A percentile compares a stretch with the other conserved stretches of the same genome.
phyloP scores from a whole-genome alignment of 1,139 yeast genomes.

The Magnusiomyces paraingens region DNA sequence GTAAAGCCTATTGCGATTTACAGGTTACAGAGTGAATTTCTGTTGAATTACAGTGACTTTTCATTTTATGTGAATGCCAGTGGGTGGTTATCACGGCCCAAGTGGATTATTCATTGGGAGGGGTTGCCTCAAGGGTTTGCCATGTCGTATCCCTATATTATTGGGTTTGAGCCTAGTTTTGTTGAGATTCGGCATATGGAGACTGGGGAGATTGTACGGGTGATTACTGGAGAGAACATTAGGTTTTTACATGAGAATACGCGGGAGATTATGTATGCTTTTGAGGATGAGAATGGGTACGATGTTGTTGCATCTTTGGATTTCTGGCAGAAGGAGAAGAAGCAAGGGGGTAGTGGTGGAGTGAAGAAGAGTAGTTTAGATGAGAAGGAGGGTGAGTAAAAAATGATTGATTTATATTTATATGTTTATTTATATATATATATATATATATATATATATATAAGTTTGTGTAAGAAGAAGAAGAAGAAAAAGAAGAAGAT shows the following conservation, averaged over 20 bases:
- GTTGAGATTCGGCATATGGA: slow-evolving; percentile 92
- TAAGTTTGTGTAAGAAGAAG: too few relatives aligned
- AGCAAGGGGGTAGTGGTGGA: too few relatives aligned
- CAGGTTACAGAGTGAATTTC: slow-evolving; percentile 78
- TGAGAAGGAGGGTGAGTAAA: too few relatives aligned
- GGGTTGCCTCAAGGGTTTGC: slow-evolving; percentile 92
- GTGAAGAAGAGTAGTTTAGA: too few relatives aligned
- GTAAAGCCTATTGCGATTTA: slow-evolving; percentile 89
- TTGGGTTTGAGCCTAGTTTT: slow-evolving; percentile 84
- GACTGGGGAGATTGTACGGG: slow-evolving; percentile 73
- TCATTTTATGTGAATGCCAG: slow-evolving; percentile 90
- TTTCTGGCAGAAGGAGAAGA: slow-evolving; percentile 53
- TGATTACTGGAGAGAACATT: slow-evolving; percentile 92
- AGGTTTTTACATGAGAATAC: slow-evolving; percentile 83
- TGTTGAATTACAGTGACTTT: slow-evolving; percentile 83
- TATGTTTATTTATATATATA: too few relatives aligned
- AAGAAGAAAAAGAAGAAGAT: too few relatives aligned
- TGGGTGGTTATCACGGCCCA: slow-evolving; percentile 94
- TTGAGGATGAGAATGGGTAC: slow-evolving; percentile 82
- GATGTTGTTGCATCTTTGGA: slow-evolving; percentile 90
- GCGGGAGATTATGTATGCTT: slow-evolving; percentile 89
- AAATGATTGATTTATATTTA: too few relatives aligned
- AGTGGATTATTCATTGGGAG: slow-evolving; percentile 96
- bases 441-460: not conserved
- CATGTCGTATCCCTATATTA: slow-evolving; percentile 83